Percentiles rank a stretch among this genome's conserved stretches.
These are phyloP conservation scores for Luzula sylvatica DNA, from an alignment of 176 grass and related monocot species.

Conservation along the genomic window DNA sequence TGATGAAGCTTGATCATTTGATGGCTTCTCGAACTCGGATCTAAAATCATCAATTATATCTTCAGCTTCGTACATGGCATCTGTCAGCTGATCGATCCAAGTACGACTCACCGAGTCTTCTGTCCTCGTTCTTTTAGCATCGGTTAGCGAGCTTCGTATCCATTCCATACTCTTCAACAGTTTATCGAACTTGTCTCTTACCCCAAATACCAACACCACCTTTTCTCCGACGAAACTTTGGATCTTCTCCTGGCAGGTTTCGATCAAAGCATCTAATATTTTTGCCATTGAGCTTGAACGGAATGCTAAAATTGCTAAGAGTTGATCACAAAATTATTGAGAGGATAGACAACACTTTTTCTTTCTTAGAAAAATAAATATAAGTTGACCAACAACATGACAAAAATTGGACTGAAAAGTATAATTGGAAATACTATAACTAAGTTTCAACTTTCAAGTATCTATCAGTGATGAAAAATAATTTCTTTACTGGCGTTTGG, in stretches of 20 bases:
- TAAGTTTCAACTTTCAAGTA: too few species aligned
- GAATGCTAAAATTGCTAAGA: neutral
- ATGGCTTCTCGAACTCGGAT: constrained; percentile 7
- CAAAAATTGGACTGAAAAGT: too few species aligned
- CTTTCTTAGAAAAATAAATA: too few species aligned
- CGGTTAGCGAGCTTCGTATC: constrained; percentile 10
- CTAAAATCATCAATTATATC: constrained; percentile 28
- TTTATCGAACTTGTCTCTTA: constrained; percentile 11
- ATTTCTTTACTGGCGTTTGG: too few species aligned
- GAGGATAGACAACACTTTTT: neutral
- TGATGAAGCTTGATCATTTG: neutral
- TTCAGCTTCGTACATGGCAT: constrained; percentile 36
- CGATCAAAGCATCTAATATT: constrained; percentile 14
- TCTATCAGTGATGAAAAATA: too few species aligned
- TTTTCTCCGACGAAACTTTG: constrained; percentile 5
- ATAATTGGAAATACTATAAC: too few species aligned
- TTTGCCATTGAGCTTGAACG: constrained; percentile 13
- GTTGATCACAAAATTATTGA: neutral
- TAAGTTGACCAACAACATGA: too few species aligned
- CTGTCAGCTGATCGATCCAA: constrained; percentile 28
- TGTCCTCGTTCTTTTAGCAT: constrained; percentile 17
- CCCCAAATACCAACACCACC: constrained; percentile 6
- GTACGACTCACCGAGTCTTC: neutral
- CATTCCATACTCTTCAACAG: neutral
- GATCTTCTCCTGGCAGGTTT: neutral